Conservation (phyloP, 257 asterid genomes). For the Ilex asprella region DNA sequence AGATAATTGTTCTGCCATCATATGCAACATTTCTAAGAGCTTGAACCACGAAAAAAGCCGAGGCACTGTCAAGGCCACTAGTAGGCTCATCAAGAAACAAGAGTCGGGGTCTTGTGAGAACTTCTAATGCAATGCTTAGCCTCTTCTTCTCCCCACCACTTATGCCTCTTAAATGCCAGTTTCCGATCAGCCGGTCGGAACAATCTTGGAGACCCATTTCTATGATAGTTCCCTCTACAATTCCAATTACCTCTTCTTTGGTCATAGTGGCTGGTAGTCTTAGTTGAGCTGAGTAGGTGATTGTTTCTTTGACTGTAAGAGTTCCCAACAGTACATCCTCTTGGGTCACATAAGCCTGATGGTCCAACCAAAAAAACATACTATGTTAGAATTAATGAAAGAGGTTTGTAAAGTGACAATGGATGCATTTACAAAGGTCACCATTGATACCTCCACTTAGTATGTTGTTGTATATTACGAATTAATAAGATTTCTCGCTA, state of each 20-base stretch:
- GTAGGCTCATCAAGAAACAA: conserved; percentile 95
- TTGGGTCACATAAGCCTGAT: conserved; percentile 94
- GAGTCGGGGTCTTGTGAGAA: conserved; percentile 69
- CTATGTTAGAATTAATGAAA: too few relatives aligned
- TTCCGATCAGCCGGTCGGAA: conserved; percentile 67
- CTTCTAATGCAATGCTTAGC: conserved; percentile 83
- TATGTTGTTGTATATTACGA: too few relatives aligned
- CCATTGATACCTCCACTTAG: too few relatives aligned
- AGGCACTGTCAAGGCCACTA: conserved; percentile 91
- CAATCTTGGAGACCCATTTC: conserved; percentile 93
- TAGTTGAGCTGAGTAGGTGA: conserved; percentile 71
- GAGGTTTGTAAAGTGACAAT: too few relatives aligned
- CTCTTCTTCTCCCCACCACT: conserved; percentile 96
- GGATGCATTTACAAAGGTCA: too few relatives aligned
- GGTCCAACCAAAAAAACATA: too few relatives aligned
- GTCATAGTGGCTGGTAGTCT: conserved; percentile 67
- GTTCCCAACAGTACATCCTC: conserved; percentile 87
- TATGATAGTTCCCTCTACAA: conserved; percentile 64
- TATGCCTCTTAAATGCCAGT: conserved; percentile 84
- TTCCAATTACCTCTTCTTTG: conserved; percentile 40
- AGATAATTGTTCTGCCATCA: conserved; percentile 88
- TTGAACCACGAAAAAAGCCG: conserved; percentile 85
- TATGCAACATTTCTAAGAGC: conserved; percentile 78
- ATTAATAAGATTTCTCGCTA: too few relatives aligned
- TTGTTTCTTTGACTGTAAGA: conserved; percentile 76